Evolutionary conservation across 1,284 basidiomycete genomes (phyloP), one percentile per base, ranked within the genome.

Genomic region (Moesziomyces aphidis): DNA sequence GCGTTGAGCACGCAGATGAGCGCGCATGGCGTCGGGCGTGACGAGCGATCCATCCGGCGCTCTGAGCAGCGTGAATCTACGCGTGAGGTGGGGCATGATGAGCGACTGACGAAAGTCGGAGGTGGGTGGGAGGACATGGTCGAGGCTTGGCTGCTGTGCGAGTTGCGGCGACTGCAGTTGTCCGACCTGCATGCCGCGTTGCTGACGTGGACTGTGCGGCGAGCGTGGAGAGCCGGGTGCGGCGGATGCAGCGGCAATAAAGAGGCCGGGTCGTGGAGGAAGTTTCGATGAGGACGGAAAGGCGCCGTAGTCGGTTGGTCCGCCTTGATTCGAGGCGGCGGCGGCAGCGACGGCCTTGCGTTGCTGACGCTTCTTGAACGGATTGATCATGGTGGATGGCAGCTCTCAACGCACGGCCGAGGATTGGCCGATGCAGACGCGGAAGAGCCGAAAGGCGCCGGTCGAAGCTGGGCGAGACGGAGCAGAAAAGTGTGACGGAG

Each of bases 11-110:
- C 80, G 64, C 1, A 82, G 55, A 44, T 82, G 80, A 9, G 78
- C 77, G 21, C 80, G 71, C 79, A 82, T 80, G 3, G 74, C 80
- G 24, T 82, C 79, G 10, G 80, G 77, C n/a, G 78, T 73, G 31
- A 82, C 73, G 26, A 79, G 74, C 5, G 74, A 73, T 10, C 79
- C 79, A 36, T 80, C 77, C 17, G 79, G 79, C 21, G 77, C 77
- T 26, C 76, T 57, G 22, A 82, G 73, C 7, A 82, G 55, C 0
- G 77, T 80, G 68, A 82, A 82, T 42, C 80, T 58, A 17, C 77
- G 67, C 15, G 78, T 77, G 47, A 82, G 77, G 53, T 82, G 80
- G 9, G 80, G 80, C 74, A 82, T 77, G 68, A 82, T 82, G 46
- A 82, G 73, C 4, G 80, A 82, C 23, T 79, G 78, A 7, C 79